Percentiles rank a stretch among this genome's conserved stretches.
Evolutionary conservation across 495 filamentous ascomycete genomes (phyloP).

Genomic region (Xylaria palmicola): DNA sequence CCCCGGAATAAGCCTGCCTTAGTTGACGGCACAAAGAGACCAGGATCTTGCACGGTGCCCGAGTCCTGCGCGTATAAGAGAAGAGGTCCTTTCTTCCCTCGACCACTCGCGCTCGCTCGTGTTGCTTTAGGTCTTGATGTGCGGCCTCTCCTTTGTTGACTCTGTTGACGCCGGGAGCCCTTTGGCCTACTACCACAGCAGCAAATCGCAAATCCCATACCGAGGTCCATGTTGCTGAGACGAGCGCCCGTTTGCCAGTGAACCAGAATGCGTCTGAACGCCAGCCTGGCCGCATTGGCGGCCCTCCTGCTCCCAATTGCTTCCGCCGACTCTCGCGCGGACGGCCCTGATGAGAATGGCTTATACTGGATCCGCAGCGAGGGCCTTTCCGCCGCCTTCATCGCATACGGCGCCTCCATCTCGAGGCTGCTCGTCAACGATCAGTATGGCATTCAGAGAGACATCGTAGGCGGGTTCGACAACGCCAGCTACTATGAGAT

Average conservation of each 20-base stretch:
- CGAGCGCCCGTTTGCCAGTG: no score
- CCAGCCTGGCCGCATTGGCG: slow-evolving; percentile 25
- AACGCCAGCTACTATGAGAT: slow-evolving; percentile 68
- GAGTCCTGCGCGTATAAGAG: slow-evolving; percentile 1
- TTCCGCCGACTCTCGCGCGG: slow-evolving; percentile 19
- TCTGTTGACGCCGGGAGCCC: background rate
- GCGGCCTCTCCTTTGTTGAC: background rate
- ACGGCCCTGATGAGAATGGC: slow-evolving; percentile 45
- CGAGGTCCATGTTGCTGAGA: background rate
- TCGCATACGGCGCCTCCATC: slow-evolving; percentile 77
- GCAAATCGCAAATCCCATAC: background rate
- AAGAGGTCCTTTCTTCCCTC: background rate
- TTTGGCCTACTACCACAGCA: background rate
- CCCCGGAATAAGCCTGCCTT: background rate
- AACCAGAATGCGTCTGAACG: slow-evolving; percentile 29
- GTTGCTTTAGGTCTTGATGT: background rate
- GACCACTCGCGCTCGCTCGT: background rate
- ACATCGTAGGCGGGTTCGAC: slow-evolving; percentile 78
- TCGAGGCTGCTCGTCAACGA: slow-evolving; percentile 74
- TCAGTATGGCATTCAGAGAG: slow-evolving; percentile 59
- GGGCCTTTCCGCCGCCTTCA: slow-evolving; percentile 71
- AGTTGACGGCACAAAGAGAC: background rate
- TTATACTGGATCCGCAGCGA: slow-evolving; percentile 72
- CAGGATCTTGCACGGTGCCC: background rate
- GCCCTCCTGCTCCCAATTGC: slow-evolving; percentile 29